Base-by-base conservation (phyloP, 2,329 filamentous ascomycete species). In the Cryphonectria radicalis region DNA sequence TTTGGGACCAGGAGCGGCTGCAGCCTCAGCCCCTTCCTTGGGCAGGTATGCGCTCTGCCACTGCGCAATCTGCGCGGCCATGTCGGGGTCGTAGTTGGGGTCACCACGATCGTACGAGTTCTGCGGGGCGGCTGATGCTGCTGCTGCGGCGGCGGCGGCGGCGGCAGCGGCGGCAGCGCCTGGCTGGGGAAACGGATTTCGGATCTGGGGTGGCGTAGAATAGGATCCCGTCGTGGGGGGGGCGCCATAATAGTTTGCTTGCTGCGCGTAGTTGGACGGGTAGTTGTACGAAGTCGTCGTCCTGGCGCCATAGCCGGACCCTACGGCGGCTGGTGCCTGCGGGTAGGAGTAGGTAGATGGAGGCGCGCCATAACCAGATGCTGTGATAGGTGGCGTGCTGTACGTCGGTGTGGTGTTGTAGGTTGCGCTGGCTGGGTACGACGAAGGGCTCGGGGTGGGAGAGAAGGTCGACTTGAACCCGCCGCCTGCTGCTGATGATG, bases 21-120 rank as follows among this genome's bases (percentile, higher is more conserved):
- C 70, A 32, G 76, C 73, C 4, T 78, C 79, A 50, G 79, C 78
- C 14, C 86, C 84, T 66, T 92, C 90, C 76, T 88, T 91, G 66
- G 86, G 87, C 74, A 90, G 88, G 81, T 97, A 97, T 37, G 94
- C 93, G 81, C 92, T 95, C 81, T 97, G 94, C 94, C 95, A 98
- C 81, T 97, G 93, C 65, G 95, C 94, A 73, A 98, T 95, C 80
- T 97, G 93, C 42, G 93, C 94, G 71, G 96, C 94, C 84, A 93
- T 92, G 76, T 97, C 94, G 3, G 93, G 90, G 77, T 97, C 88
- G 78, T 86, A 89, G 74, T 86, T 84, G 74, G 79, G 82, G 72
- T 76, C 76, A 70, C 77, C 79, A 71, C 74, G 72, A 68, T 73
- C 72, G 42, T 72, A 73, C 32, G 70, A 66, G 53, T 73, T 73